Evolutionary conservation across 768 basidiomycete species (phyloP).

Genomic region (Megacollybia marginata): DNA sequence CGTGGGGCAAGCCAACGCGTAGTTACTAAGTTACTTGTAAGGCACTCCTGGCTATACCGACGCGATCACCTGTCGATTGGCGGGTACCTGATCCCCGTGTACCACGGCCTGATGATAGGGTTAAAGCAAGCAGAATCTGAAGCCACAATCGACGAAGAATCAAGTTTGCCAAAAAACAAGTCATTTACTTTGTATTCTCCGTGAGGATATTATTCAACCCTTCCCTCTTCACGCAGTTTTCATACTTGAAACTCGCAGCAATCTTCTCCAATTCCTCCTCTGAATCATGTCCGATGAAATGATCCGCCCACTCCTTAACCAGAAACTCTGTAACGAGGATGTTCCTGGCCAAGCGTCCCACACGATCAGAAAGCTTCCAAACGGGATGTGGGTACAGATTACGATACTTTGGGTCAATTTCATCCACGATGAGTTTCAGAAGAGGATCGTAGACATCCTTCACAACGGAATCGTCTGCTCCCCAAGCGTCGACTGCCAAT

Average conservation of each 20-base stretch:
- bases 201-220: slow-evolving; percentile 33
- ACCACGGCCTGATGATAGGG: too few species aligned
- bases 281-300: slow-evolving; percentile 42
- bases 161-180: too few species aligned
- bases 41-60: too few species aligned
- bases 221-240: slow-evolving; percentile 43
- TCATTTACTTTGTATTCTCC: slow-evolving; percentile 9
- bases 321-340: slow-evolving; percentile 68
- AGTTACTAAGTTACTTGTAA: too few species aligned
- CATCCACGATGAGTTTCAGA: slow-evolving; percentile 49
- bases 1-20: too few species aligned
- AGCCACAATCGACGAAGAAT: too few species aligned
- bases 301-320: slow-evolving; percentile 66
- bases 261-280: slow-evolving; percentile 45
- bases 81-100: too few species aligned
- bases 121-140: too few species aligned
- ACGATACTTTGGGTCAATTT: slow-evolving; percentile 44
- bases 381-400: slow-evolving; percentile 56
- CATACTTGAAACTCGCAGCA: slow-evolving; percentile 50
- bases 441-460: slow-evolving; percentile 58
- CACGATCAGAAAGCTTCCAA: slow-evolving; percentile 51
- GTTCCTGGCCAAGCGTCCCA: slow-evolving; percentile 54
- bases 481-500: slow-evolving; percentile 74
- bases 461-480: slow-evolving; percentile 54
- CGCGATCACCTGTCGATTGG: too few species aligned